These are phyloP conservation scores for Plasmodium malariae DNA, from an alignment of 169 alveolate species.

Conservation along the genomic window DNA sequence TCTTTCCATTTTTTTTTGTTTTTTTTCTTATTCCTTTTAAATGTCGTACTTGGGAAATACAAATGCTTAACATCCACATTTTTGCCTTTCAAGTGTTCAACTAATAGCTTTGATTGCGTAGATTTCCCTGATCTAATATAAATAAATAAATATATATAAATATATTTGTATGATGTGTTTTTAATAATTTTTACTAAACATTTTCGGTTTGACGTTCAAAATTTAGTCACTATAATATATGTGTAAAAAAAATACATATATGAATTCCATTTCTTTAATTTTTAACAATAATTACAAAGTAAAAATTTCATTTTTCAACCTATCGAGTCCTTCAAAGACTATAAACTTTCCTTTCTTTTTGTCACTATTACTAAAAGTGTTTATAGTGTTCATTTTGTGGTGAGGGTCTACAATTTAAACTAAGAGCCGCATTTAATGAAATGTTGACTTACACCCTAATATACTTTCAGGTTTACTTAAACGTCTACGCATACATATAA, in stretches of 20 bases:
- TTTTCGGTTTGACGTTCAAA: background rate
- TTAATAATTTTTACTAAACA: background rate
- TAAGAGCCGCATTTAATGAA: background rate
- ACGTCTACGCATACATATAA: no score
- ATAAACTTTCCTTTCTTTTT: slow-evolving; percentile 91
- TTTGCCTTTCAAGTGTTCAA: slow-evolving; percentile 80
- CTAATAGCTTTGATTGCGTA: slow-evolving; percentile 87
- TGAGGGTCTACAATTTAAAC: background rate
- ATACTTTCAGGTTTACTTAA: no score
- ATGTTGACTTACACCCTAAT: no score
- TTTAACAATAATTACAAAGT: background rate
- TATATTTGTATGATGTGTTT: background rate
- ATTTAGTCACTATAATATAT: no score
- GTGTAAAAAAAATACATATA: background rate
- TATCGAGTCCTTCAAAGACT: slow-evolving; percentile 96
- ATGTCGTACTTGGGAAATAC: slow-evolving; percentile 88
- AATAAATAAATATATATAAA: background rate
- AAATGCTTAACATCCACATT: slow-evolving; percentile 79
- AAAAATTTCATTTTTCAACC: slow-evolving; percentile 76
- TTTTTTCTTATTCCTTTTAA: background rate
- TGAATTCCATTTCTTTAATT: background rate
- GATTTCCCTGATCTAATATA: slow-evolving; percentile 94
- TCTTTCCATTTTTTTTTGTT: background rate
- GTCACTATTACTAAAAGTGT: no score
- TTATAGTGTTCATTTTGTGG: no score